Evolutionary conservation across 2,329 filamentous ascomycete genomes (phyloP).

Genomic region (Fusarium tuaranense): DNA sequence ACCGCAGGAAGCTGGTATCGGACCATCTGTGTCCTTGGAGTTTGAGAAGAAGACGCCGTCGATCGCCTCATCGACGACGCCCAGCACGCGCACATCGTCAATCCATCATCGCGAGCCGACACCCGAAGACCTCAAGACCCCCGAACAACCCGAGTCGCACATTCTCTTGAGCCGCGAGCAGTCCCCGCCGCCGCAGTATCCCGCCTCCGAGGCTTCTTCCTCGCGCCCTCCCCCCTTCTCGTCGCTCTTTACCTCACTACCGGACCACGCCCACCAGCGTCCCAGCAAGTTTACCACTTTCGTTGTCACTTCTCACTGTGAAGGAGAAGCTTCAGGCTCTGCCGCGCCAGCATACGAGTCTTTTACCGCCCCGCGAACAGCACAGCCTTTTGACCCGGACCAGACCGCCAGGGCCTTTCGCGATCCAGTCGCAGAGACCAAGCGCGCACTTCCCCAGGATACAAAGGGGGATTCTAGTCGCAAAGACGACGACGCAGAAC

Average conservation of each 20-base stretch:
- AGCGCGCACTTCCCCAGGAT: slow-evolving; percentile 85
- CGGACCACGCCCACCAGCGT: slow-evolving; percentile 51
- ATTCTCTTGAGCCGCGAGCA: slow-evolving; percentile 51
- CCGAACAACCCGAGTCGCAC: slow-evolving; percentile 39
- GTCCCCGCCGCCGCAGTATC: slow-evolving; percentile 71
- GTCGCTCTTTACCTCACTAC: slow-evolving; percentile 64
- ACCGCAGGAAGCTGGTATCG: slow-evolving; percentile 48
- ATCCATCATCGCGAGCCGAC: slow-evolving; percentile 39
- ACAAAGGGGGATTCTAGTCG: slow-evolving; percentile 80
- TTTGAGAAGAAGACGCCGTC: slow-evolving; percentile 48
- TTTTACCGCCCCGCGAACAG: slow-evolving; percentile 43
- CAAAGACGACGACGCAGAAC: slow-evolving; percentile 88
- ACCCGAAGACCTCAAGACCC: slow-evolving; percentile 37
- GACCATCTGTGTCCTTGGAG: slow-evolving; percentile 52
- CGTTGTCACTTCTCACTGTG: slow-evolving; percentile 37
- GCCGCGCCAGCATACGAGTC: slow-evolving; percentile 69
- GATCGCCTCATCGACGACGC: slow-evolving; percentile 41
- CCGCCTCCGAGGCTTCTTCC: slow-evolving; percentile 64
- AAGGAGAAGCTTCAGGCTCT: slow-evolving; percentile 51
- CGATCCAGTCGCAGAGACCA: slow-evolving; percentile 77
- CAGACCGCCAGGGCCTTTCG: slow-evolving; percentile 56
- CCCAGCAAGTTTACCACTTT: slow-evolving; percentile 49
- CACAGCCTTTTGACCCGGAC: slow-evolving; percentile 52
- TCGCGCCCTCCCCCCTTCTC: slow-evolving; percentile 70
- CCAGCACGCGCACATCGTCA: slow-evolving; percentile 44